A percentile compares a stretch with the other conserved stretches of the same genome.
Conservation (phyloP, 495 filamentous ascomycete genomes). For the Talaromyces wortmannii region DNA sequence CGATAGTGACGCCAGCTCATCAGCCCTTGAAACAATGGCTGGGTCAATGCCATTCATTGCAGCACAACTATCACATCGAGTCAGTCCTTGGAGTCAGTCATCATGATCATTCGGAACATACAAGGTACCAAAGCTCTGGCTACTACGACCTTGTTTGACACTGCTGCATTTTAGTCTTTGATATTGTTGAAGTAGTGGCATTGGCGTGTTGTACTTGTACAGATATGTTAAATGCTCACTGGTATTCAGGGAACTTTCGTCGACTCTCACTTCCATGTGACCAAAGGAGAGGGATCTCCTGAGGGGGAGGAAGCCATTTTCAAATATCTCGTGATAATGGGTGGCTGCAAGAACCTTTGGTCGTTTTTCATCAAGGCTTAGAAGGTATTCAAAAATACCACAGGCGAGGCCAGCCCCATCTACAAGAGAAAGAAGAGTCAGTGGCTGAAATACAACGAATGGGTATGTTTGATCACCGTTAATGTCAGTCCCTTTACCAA, state of each 20-base stretch:
- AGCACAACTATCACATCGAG: slow-evolving; percentile 50
- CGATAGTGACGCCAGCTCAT: slow-evolving; percentile 62
- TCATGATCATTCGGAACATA: slow-evolving; percentile 15
- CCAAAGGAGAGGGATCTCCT: slow-evolving; percentile 60
- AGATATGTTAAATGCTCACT: slow-evolving; percentile 82
- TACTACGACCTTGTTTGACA: slow-evolving; percentile 60
- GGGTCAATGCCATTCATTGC: slow-evolving; percentile 74
- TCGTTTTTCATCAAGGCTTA: slow-evolving; percentile 47
- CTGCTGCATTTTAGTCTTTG: slow-evolving; percentile 13
- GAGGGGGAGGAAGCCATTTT: slow-evolving; percentile 55
- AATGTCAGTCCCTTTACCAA: slow-evolving; percentile 87
- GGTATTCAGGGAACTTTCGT: slow-evolving; percentile 49
- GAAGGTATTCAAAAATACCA: slow-evolving; percentile 72
- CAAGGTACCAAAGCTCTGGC: slow-evolving; percentile 76
- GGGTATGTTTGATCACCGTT: slow-evolving; percentile 28
- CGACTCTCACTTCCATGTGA: slow-evolving; percentile 82
- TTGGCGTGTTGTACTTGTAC: slow-evolving; percentile 50
- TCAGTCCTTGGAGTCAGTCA: not conserved
- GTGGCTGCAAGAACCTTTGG: slow-evolving; percentile 86
- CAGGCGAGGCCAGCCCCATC: slow-evolving; percentile 85
- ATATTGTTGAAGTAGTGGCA: slow-evolving; percentile 7
- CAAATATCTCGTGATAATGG: slow-evolving; percentile 93
- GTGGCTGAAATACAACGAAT: not conserved
- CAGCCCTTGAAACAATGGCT: slow-evolving; percentile 68
- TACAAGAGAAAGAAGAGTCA: slow-evolving; percentile 8